A percentile compares a stretch with the other conserved stretches of the same genome.
These are phyloP conservation scores for Eutypa lata DNA, from an alignment of 2,329 filamentous ascomycete species.

Conservation along the genomic window DNA sequence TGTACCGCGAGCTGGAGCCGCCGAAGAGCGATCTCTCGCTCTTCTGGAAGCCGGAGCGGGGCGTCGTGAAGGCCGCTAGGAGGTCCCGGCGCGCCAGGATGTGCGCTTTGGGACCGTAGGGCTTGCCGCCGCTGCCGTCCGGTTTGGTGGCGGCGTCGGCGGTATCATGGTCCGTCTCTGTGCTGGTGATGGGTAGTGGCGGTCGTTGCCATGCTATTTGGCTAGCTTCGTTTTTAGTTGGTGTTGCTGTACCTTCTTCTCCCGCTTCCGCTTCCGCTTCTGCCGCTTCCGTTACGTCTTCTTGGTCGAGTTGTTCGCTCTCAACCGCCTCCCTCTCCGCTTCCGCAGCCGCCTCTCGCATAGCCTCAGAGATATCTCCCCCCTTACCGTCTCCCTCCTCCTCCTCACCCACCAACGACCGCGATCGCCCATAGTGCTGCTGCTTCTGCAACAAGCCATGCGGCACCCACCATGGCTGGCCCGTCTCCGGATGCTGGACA, in stretches of 20 bases:
- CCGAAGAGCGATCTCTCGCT: conserved; percentile 8
- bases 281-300: conserved; percentile 5
- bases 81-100: conserved; percentile 31
- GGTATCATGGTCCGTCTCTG: background rate
- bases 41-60: conserved; percentile 7
- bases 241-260: background rate
- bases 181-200: too few relatives aligned
- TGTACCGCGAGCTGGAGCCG: conserved; percentile 11
- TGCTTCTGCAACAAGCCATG: conserved; percentile 32
- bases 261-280: conserved; percentile 3
- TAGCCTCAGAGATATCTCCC: conserved; percentile 15
- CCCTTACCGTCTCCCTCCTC: background rate
- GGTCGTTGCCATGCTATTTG: too few relatives aligned
- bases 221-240: too few relatives aligned
- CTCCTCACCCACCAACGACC: too few relatives aligned
- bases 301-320: background rate
- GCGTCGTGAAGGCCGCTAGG: conserved; percentile 19
- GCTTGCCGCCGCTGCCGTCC: conserved; percentile 3
- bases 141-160: background rate
- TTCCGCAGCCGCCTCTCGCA: conserved; percentile 2
- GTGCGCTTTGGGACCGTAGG: conserved; percentile 25
- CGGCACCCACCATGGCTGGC: conserved; percentile 55
- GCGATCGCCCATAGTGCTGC: too few relatives aligned
- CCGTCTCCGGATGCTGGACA: conserved; percentile 51
- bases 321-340: background rate